Percentiles rank a stretch among this genome's conserved stretches.
phyloP scores from a whole-genome alignment of 768 basidiomycete genomes.

The Suillus subluteus region DNA sequence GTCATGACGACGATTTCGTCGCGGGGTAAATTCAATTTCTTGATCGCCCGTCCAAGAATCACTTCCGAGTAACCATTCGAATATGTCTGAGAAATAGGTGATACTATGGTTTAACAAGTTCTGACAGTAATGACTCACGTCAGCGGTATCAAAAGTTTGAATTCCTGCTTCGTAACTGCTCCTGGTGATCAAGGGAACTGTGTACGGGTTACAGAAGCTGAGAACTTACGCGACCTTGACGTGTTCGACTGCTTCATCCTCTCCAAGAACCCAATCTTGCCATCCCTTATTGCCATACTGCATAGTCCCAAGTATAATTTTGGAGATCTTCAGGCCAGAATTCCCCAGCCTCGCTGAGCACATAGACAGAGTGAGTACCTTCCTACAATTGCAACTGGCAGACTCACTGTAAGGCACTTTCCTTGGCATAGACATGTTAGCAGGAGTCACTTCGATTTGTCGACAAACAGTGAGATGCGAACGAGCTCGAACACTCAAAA shows the following conservation, averaged over 20 bases:
- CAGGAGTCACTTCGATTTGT: background rate
- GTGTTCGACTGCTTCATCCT: conserved; percentile 48
- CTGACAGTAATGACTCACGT: conserved; percentile 24
- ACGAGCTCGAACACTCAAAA: background rate
- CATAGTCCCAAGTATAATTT: conserved; percentile 54
- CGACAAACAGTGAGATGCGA: background rate
- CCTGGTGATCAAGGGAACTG: background rate
- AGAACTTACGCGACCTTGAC: conserved; percentile 50
- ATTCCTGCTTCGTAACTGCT: conserved; percentile 39
- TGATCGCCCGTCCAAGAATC: conserved; percentile 74
- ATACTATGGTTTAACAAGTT: background rate
- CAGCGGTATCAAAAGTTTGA: conserved; percentile 40
- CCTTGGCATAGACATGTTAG: conserved; percentile 25
- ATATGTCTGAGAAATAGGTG: conserved; percentile 48
- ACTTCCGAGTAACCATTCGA: conserved; percentile 68
- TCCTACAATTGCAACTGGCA: background rate
- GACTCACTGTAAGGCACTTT: conserved; percentile 39
- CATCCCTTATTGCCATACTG: conserved; percentile 50
- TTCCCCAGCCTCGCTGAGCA: conserved; percentile 45
- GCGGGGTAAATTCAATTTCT: conserved; percentile 65
- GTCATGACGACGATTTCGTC: conserved; percentile 80
- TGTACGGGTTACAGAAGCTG: background rate
- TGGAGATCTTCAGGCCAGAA: conserved; percentile 54
- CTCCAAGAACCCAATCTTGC: conserved; percentile 55
- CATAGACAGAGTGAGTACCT: background rate